Conservation (phyloP, 2,329 filamentous ascomycete species). For the Metarhizium brunneum region DNA sequence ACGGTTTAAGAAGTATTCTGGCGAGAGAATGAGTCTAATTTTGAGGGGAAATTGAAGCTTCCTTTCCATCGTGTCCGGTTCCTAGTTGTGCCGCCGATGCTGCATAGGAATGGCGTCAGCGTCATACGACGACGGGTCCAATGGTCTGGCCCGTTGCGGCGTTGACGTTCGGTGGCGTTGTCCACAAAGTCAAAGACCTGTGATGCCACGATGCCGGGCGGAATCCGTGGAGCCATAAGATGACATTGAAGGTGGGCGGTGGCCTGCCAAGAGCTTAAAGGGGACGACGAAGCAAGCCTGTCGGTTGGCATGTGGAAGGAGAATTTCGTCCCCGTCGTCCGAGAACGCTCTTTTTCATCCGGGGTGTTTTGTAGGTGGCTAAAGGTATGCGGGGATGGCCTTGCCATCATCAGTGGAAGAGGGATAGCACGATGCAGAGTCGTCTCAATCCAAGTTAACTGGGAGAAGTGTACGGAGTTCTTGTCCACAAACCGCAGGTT, state of each 20-base stretch:
- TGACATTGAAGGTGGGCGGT: neutral
- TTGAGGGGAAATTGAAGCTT: neutral
- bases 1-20: neutral
- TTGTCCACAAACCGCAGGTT: no score
- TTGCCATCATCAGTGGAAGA: neutral
- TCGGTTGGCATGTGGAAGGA: no score
- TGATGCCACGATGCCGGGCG: neutral
- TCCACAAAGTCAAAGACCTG: neutral
- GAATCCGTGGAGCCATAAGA: neutral
- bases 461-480: no score
- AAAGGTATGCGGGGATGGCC: neutral
- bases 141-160: neutral
- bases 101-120: neutral
- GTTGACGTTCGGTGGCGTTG: neutral
- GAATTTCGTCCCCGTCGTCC: no score
- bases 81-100: neutral
- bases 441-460: no score
- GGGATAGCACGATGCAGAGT: neutral
- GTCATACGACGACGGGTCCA: neutral
- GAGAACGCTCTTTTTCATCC: no score
- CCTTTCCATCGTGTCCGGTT: neutral
- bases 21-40: neutral
- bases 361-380: no score
- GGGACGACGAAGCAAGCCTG: no score
- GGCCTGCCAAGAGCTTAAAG: neutral